Evolutionary conservation across 352 stramenopile species (phyloP).

Genomic region (Pythium brassicae): DNA sequence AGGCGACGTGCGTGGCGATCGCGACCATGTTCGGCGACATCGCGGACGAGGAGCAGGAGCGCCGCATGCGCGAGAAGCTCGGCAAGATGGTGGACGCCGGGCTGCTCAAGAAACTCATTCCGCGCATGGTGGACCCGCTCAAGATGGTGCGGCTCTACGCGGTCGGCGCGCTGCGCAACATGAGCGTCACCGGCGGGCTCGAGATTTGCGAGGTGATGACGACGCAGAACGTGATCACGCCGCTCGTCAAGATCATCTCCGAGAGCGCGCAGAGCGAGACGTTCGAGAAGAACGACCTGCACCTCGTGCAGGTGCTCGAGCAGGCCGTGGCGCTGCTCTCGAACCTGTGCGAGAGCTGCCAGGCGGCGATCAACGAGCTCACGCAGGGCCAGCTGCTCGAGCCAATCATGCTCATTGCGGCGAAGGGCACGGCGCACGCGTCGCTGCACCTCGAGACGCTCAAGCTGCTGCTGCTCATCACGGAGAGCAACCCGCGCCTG

Average conservation of each 20-base stretch:
- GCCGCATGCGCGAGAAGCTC: slow-evolving; percentile 55
- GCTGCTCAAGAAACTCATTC: slow-evolving; percentile 79
- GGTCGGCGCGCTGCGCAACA: slow-evolving; percentile 78
- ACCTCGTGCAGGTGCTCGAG: slow-evolving; percentile 73
- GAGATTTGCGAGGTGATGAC: slow-evolving; percentile 84
- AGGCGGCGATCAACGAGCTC: slow-evolving; percentile 75
- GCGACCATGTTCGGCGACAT: slow-evolving; percentile 79
- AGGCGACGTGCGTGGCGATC: slow-evolving; percentile 82
- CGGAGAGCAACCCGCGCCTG: slow-evolving; percentile 74
- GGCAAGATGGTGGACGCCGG: slow-evolving; percentile 74
- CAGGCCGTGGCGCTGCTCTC: slow-evolving; percentile 72
- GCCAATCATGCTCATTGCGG: slow-evolving; percentile 70
- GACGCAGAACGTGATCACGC: slow-evolving; percentile 68
- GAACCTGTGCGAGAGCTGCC: slow-evolving; percentile 83
- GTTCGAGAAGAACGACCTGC: slow-evolving; percentile 56
- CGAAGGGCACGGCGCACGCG: slow-evolving; percentile 38
- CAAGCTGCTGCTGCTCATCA: slow-evolving; percentile 78
- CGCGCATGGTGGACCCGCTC: slow-evolving; percentile 77
- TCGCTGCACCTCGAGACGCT: slow-evolving; percentile 74
- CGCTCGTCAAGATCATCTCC: slow-evolving; percentile 65
- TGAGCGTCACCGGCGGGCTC: slow-evolving; percentile 80
- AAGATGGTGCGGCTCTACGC: slow-evolving; percentile 83
- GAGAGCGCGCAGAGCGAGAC: slow-evolving; percentile 47
- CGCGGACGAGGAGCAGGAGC: slow-evolving; percentile 53
- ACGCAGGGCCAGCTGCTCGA: slow-evolving; percentile 70